phyloP scores from a whole-genome alignment of 2,329 filamentous ascomycete genomes.

The Cladophialophora yegresii region DNA sequence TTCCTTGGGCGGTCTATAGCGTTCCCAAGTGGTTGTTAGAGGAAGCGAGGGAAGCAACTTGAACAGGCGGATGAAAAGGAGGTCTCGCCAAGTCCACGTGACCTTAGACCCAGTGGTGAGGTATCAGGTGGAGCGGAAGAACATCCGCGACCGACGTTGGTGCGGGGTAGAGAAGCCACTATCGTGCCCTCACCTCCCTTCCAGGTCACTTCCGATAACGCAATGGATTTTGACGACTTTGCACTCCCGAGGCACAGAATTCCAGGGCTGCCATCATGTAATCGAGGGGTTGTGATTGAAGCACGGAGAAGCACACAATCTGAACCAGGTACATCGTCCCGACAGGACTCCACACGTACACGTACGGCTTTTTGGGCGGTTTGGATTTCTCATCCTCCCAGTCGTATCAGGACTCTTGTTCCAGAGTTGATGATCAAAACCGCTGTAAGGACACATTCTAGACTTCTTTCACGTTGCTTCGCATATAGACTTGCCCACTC shows the following conservation, averaged over 20 bases:
- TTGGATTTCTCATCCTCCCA: slow-evolving; percentile 5
- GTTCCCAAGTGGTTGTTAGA: too few relatives aligned
- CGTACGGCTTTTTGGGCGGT: neutral
- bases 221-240: neutral
- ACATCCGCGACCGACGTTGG: neutral
- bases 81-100: too few relatives aligned
- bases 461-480: slow-evolving; percentile 3
- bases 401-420: neutral
- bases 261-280: neutral
- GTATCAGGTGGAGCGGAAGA: neutral
- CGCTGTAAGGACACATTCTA: slow-evolving; percentile 3
- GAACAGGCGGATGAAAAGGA: too few relatives aligned
- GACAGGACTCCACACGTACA: neutral
- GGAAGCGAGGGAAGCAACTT: too few relatives aligned
- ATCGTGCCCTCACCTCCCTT: neutral
- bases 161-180: neutral
- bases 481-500: slow-evolving; percentile 29
- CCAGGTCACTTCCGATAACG: neutral
- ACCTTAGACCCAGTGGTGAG: too few relatives aligned
- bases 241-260: slow-evolving; percentile 7
- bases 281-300: slow-evolving; percentile 11
- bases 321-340: neutral
- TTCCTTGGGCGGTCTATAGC: too few relatives aligned
- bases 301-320: slow-evolving; percentile 12
- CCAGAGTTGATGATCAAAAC: slow-evolving; percentile 6